A percentile compares a stretch with the other conserved stretches of the same genome.
These are phyloP conservation scores for Moniliella sp. DNA, from an alignment of 1,284 basidiomycete species.

Conservation along the genomic window DNA sequence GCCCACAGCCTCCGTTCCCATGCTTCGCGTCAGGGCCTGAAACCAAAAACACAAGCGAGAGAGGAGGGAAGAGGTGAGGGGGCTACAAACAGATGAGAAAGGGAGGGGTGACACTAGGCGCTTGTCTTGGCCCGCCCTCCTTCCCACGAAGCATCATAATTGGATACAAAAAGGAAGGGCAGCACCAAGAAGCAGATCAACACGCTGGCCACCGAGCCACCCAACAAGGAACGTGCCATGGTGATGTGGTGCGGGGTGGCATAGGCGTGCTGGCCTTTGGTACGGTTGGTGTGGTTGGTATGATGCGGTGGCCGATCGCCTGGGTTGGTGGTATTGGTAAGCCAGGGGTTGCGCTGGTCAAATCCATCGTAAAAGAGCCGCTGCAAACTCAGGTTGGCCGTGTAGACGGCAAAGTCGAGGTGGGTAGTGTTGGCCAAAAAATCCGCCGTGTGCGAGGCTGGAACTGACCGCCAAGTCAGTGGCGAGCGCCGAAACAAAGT, in stretches of 20 bases:
- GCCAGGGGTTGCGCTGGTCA: constrained; percentile 6
- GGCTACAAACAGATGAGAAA: too few species aligned
- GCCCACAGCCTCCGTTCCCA: too few species aligned
- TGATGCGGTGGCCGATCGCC: constrained; percentile 11
- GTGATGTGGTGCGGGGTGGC: constrained; percentile 22
- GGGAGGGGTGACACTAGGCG: too few species aligned
- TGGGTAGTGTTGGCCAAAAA: constrained; percentile 21
- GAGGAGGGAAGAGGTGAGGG: too few species aligned
- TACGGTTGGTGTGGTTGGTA: too few species aligned
- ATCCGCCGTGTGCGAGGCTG: constrained; percentile 14
- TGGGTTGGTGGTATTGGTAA: constrained; percentile 12
- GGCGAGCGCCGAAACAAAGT: constrained; percentile 9
- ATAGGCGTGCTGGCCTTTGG: constrained; percentile 6
- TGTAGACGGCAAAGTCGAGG: constrained; percentile 19
- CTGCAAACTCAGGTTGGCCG: constrained; percentile 7
- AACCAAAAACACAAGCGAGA: too few species aligned
- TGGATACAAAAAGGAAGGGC: constrained; percentile 17
- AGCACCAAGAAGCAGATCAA: constrained; percentile 13
- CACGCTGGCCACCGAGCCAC: constrained; percentile 9
- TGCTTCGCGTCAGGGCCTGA: too few species aligned
- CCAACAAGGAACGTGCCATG: constrained; percentile 14
- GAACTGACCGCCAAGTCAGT: constrained; percentile 5
- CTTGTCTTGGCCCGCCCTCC: too few species aligned
- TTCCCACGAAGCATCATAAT: too few species aligned
- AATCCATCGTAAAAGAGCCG: constrained; percentile 11